Conservation (phyloP, 257 asterid genomes). For the Solanum habrochaites region DNA sequence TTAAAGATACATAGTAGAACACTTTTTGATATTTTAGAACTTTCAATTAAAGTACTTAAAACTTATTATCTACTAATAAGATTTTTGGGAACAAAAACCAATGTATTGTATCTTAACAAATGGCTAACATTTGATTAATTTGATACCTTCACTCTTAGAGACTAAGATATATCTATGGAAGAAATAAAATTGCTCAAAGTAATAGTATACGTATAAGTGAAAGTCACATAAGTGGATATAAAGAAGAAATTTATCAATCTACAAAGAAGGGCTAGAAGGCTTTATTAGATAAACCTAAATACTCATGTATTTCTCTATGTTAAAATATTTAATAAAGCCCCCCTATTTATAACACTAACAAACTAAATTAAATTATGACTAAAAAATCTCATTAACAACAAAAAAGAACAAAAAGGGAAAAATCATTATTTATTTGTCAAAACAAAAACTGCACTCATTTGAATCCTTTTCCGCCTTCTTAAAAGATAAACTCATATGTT, state of each 20-base stretch:
- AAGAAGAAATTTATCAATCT: neutral
- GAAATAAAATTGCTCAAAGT: neutral
- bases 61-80: neutral
- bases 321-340: neutral
- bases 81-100: neutral
- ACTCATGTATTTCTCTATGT: neutral
- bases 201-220: neutral
- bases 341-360: neutral
- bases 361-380: neutral
- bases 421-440: too few species aligned
- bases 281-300: too few species aligned
- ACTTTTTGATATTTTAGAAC: neutral
- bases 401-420: too few species aligned
- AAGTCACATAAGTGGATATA: neutral
- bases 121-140: too few species aligned
- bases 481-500: too few species aligned
- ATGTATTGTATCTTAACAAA: neutral
- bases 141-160: neutral
- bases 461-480: too few species aligned
- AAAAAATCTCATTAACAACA: neutral
- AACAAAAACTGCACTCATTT: too few species aligned
- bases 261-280: neutral
- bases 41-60: neutral
- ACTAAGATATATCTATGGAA: neutral
- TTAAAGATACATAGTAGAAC: neutral